Percentiles rank a stretch among this genome's conserved stretches.
Evolutionary conservation across 177 flowering plant species (phyloP).

Genomic region (Vitis hybrid): DNA sequence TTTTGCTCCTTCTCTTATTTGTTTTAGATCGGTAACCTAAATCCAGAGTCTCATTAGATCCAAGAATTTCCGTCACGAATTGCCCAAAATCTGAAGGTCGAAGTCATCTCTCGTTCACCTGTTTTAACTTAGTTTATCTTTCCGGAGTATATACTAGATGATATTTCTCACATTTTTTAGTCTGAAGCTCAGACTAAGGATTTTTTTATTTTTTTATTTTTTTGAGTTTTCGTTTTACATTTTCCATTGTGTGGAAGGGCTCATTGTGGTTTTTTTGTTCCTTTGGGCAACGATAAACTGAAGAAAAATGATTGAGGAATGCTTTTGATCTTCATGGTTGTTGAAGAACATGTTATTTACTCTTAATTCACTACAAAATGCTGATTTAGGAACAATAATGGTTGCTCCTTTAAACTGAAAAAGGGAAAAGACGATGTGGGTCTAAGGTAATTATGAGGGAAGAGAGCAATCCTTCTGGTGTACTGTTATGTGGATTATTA

Average conservation of each 20-base stretch:
- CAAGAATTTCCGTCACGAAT: background rate
- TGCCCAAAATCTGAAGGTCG: background rate
- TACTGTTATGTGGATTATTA: background rate
- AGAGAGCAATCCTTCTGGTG: too few relatives aligned
- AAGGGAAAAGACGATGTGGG: too few relatives aligned
- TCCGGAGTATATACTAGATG: background rate
- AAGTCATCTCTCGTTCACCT: background rate
- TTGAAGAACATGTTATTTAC: too few relatives aligned
- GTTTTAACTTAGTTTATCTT: background rate
- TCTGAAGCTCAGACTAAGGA: background rate
- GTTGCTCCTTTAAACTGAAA: too few relatives aligned
- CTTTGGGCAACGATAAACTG: background rate
- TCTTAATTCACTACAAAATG: too few relatives aligned
- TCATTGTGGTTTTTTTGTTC: background rate
- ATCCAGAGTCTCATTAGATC: background rate
- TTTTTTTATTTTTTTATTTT: background rate
- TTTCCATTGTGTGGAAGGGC: background rate
- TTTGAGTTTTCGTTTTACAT: background rate
- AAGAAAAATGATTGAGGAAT: too few relatives aligned
- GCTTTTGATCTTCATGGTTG: too few relatives aligned
- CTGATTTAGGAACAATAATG: too few relatives aligned
- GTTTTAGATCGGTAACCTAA: background rate
- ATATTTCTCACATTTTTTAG: background rate
- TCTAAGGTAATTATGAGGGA: background rate
- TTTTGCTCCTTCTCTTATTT: background rate